phyloP scores from a whole-genome alignment of 2,329 filamentous ascomycete genomes.

The Pseudogymnoascus sp. region DNA sequence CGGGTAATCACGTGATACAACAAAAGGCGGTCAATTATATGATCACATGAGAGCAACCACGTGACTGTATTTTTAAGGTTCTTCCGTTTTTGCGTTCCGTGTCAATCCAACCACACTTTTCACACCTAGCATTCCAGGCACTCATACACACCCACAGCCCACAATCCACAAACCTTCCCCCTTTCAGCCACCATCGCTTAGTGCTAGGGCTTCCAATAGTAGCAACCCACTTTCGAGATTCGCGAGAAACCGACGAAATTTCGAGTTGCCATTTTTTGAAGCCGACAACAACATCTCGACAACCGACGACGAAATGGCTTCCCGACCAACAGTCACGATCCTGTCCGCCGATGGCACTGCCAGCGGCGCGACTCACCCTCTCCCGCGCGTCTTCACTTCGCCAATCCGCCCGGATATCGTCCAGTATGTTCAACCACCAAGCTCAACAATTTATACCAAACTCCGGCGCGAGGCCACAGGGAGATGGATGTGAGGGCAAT shows the following conservation, averaged over 20 bases:
- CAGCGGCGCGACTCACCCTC: slow-evolving; percentile 79
- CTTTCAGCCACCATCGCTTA: not conserved
- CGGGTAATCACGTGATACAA: not conserved
- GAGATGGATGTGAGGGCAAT: not conserved
- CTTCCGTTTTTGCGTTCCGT: not conserved
- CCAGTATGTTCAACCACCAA: slow-evolving; percentile 54
- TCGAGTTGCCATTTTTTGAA: slow-evolving; percentile 7
- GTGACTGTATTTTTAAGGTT: slow-evolving; percentile 1
- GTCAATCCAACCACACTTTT: not conserved
- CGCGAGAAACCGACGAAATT: slow-evolving; percentile 7
- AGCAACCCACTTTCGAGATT: slow-evolving; percentile 9
- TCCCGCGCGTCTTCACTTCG: slow-evolving; percentile 93
- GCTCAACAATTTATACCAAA: not conserved
- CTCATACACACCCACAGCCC: too few species aligned
- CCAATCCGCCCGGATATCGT: slow-evolving; percentile 99
- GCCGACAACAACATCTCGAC: slow-evolving; percentile 19
- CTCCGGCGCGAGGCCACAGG: not conserved
- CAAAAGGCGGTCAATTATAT: too few species aligned
- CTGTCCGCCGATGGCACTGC: slow-evolving; percentile 91
- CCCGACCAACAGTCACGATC: slow-evolving; percentile 95
- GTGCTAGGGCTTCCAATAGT: slow-evolving; percentile 6
- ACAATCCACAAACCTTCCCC: not conserved
- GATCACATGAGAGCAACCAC: too few species aligned
- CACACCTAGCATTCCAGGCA: not conserved
- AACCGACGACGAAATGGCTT: slow-evolving; percentile 57